Evolutionary conservation across 352 stramenopile species (phyloP), one percentile per base, ranked within the genome.

Genomic region (Globisporangium nodosum): DNA sequence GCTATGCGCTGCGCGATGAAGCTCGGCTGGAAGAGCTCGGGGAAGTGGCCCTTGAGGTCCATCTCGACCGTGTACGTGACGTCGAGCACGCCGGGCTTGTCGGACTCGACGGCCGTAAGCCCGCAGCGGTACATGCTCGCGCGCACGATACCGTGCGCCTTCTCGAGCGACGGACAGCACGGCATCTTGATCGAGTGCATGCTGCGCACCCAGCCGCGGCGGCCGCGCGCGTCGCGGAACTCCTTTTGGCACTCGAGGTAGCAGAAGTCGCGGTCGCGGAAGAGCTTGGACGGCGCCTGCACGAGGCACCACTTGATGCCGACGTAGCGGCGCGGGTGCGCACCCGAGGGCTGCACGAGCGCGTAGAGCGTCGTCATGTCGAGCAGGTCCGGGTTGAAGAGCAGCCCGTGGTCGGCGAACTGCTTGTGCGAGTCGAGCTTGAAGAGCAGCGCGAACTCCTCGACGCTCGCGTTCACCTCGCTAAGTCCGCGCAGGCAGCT

Each of bases 1-100:
- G 76, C 81, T 47, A 92, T 84, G 6, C 82, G 79, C 49, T 90
- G 76, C 18, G 76, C 69, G 16, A 92, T 56, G 47, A 92, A 90
- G 1, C 64, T 69, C 8, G 78, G 76, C 51, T 89, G 78, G 60
- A 89, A 71, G 13, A 90, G 62, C 60, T 90, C 66, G 4, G 80
- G 78, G 56, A 90, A 86, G n/a, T 77, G 71, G 42, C 85, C 82
- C 57, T 94, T 94, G 16, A 94, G 67, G 54, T 94, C 84, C 60
- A 94, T 82, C 56, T 94, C 82, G 33, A 94, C 73, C 11, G 82
- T 92, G 64, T 94, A 90, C 51, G 82, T 94, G 47, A 89, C 81
- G 58, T 78, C 69, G 11, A 94, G 57, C 30, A 92, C 77, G 8
- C 85, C 85, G 0, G 82, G 81, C 49, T 88, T 78, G 50, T 82